Evolutionary conservation across 1,284 basidiomycete species (phyloP).

Genomic region (Malassezia caprae): DNA sequence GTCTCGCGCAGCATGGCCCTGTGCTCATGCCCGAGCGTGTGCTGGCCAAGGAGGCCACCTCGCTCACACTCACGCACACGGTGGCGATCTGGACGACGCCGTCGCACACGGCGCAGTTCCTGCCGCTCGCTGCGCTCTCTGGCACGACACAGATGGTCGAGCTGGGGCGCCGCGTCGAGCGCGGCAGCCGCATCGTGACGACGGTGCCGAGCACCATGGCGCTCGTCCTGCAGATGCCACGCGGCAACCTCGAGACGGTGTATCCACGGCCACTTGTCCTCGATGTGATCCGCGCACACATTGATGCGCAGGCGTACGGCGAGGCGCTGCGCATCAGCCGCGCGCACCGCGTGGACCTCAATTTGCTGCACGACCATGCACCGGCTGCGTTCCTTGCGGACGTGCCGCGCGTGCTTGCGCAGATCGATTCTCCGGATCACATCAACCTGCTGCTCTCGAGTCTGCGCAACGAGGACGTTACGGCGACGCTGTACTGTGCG

Average conservation of each 20-base stretch:
- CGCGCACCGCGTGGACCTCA: conserved; percentile 85
- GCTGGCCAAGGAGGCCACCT: conserved; percentile 61
- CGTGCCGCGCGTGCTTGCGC: conserved; percentile 59
- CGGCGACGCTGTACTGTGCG: conserved; percentile 46
- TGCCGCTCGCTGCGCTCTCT: conserved; percentile 24
- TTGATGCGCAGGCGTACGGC: conserved; percentile 55
- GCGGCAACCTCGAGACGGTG: conserved; percentile 92
- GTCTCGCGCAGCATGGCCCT: conserved; percentile 60
- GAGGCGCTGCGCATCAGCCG: conserved; percentile 82
- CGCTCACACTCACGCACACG: conserved; percentile 66
- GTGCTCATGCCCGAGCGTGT: conserved; percentile 42
- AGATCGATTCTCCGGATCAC: conserved; percentile 79
- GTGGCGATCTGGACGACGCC: conserved; percentile 80
- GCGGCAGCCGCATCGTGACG: conserved; percentile 40
- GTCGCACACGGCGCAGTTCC: conserved; percentile 70
- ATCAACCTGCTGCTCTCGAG: conserved; percentile 84
- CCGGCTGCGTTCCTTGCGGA: conserved; percentile 58
- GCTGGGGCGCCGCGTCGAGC: conserved; percentile 39
- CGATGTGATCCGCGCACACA: conserved; percentile 49
- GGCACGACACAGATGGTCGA: conserved; percentile 18
- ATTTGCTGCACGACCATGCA: conserved; percentile 72
- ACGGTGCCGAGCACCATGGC: conserved; percentile 57
- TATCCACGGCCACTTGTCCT: conserved; percentile 85
- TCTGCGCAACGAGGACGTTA: conserved; percentile 52
- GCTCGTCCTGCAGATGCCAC: conserved; percentile 80